Conservation (phyloP, 1,284 basidiomycete genomes). For the Sanghuangporus baumii region DNA sequence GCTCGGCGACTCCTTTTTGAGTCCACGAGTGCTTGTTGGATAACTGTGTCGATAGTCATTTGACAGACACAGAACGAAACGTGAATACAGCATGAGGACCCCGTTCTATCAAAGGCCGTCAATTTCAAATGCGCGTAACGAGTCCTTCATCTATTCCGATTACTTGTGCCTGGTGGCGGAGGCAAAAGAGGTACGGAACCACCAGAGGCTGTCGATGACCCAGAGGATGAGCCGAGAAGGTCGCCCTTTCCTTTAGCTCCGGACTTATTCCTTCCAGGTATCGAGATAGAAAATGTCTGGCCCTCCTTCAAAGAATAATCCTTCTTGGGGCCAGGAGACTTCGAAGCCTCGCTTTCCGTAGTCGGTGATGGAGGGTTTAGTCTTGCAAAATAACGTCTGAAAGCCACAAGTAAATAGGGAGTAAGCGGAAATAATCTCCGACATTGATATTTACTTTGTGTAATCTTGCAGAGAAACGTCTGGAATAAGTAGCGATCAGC, state of each 20-base stretch:
- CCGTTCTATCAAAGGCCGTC: background rate
- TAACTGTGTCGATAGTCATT: background rate
- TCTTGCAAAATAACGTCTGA: constrained; percentile 56
- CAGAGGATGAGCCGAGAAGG: constrained; percentile 30
- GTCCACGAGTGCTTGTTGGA: background rate
- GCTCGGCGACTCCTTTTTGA: background rate
- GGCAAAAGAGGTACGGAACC: constrained; percentile 62
- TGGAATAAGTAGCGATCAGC: constrained; percentile 25
- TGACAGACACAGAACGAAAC: background rate
- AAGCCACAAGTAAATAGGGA: background rate
- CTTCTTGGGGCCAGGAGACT: constrained; percentile 78
- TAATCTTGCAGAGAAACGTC: constrained; percentile 95
- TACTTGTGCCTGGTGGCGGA: constrained; percentile 60
- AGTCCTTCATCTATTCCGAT: constrained; percentile 22
- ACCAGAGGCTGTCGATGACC: constrained; percentile 23
- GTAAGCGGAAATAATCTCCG: background rate
- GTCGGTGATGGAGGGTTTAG: constrained; percentile 48
- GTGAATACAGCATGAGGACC: background rate
- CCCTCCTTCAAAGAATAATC: constrained; percentile 97
- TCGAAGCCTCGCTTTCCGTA: constrained; percentile 41
- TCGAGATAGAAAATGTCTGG: constrained; percentile 89
- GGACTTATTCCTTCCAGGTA: constrained; percentile 65
- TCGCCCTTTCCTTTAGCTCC: constrained; percentile 25
- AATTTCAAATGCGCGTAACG: background rate
- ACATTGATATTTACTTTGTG: constrained; percentile 63